Percentiles rank a stretch among this genome's conserved stretches.
Evolutionary conservation across 1,284 basidiomycete species (phyloP).

Genomic region (Malassezia japonica): DNA sequence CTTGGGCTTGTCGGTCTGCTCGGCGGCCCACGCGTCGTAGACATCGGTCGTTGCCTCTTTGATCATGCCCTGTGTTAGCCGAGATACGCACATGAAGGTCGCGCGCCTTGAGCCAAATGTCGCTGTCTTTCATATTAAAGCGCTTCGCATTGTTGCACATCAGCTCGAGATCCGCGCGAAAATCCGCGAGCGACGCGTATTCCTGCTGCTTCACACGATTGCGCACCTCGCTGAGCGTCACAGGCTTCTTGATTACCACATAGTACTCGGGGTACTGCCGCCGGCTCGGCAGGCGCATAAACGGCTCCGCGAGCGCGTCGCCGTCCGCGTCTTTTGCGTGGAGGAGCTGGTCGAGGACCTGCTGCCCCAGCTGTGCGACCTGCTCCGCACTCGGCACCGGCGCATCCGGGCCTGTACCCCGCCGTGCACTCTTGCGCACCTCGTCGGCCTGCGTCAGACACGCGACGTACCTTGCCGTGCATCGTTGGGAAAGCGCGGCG

Average conservation of each 20-base stretch:
- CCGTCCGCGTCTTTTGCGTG: constrained; percentile 26
- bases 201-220: constrained; percentile 58
- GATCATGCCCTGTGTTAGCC: constrained; percentile 19
- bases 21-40: constrained; percentile 5
- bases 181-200: constrained; percentile 62
- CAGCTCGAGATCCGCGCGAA: constrained; percentile 69
- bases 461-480: too few relatives aligned
- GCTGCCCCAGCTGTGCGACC: constrained; percentile 1
- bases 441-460: too few relatives aligned
- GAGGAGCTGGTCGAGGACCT: constrained; percentile 24
- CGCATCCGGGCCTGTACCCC: background rate
- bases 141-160: constrained; percentile 81
- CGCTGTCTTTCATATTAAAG: constrained; percentile 77
- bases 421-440: constrained; percentile 15
- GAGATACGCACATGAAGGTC: constrained; percentile 53
- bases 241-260: constrained; percentile 68
- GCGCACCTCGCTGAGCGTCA: constrained; percentile 72
- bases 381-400: constrained; percentile 4
- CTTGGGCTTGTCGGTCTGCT: background rate
- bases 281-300: constrained; percentile 66
- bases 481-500: background rate
- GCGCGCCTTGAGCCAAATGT: constrained; percentile 74
- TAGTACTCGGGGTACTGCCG: constrained; percentile 86
- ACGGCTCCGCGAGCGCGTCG: constrained; percentile 58
- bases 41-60: constrained; percentile 19